phyloP scores from a whole-genome alignment of 2,329 filamentous ascomycete species.

The Pestalotiopsis sp. region DNA sequence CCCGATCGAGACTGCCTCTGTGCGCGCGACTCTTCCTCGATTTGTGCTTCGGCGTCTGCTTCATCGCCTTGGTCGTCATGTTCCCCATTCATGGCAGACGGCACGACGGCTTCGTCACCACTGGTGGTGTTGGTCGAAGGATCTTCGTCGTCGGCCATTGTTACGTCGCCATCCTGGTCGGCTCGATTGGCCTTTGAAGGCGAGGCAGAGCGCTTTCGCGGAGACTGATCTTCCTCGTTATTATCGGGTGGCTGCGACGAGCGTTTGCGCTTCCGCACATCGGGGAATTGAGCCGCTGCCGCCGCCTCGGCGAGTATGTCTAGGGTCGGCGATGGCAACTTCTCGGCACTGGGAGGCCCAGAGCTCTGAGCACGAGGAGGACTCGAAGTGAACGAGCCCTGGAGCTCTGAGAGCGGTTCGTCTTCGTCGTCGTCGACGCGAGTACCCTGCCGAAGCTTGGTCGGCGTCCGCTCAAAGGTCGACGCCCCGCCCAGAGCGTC shows the following conservation, averaged over 20 bases:
- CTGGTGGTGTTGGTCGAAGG: conserved; percentile 30
- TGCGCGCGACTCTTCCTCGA: conserved; percentile 23
- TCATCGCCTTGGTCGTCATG: conserved; percentile 17
- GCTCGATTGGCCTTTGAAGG: conserved; percentile 26
- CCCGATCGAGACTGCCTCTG: conserved; percentile 36
- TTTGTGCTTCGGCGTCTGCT: conserved; percentile 24
- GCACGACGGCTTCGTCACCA: conserved; percentile 30
- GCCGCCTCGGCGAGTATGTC: conserved; percentile 34
- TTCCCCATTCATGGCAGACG: conserved; percentile 20
- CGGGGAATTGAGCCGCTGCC: conserved; percentile 26
- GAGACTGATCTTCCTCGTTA: conserved; percentile 22
- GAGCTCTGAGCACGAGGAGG: conserved; percentile 22
- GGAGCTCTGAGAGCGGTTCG: conserved; percentile 34
- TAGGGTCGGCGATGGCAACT: conserved; percentile 30
- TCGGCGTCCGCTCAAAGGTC: conserved; percentile 69
- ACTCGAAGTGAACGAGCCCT: conserved; percentile 34
- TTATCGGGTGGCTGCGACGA: conserved; percentile 28
- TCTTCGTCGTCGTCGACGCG: conserved; percentile 41
- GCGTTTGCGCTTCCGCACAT: conserved; percentile 37
- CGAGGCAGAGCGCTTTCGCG: conserved; percentile 28
- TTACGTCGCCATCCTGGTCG: conserved; percentile 33
- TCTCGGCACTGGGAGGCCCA: conserved; percentile 14
- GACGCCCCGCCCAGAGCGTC: conserved; percentile 62
- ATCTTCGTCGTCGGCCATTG: conserved; percentile 37
- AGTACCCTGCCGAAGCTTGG: conserved; percentile 64